These are phyloP conservation scores for Backusella morwellensis DNA, from an alignment of 192 early-diverging fungal species.

Conservation along the genomic window DNA sequence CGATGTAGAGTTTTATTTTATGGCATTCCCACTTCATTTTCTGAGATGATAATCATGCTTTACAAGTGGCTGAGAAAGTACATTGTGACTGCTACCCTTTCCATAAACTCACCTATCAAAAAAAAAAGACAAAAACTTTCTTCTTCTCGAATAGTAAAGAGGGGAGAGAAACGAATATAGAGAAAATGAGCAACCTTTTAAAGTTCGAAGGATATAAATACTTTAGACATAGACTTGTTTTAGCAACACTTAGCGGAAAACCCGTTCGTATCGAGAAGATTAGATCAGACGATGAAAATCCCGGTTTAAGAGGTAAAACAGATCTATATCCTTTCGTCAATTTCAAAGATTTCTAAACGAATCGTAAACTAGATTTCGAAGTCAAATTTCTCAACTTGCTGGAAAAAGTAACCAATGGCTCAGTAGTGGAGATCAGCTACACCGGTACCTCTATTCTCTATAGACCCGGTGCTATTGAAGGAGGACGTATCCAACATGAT, in stretches of 20 bases:
- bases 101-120: not conserved
- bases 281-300: slow-evolving; percentile 79
- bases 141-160: not conserved
- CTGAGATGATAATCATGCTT: not conserved
- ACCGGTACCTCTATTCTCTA: slow-evolving; percentile 87
- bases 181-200: slow-evolving; percentile 39
- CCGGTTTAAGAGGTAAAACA: slow-evolving; percentile 74
- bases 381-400: slow-evolving; percentile 85
- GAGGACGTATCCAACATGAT: slow-evolving; percentile 84
- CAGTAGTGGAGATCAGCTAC: slow-evolving; percentile 89
- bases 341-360: not conserved
- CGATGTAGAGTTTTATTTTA: not conserved
- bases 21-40: not conserved
- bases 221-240: slow-evolving; percentile 85
- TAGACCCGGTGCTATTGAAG: slow-evolving; percentile 86
- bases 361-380: slow-evolving; percentile 75
- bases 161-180: not conserved
- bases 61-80: not conserved
- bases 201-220: slow-evolving; percentile 83
- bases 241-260: slow-evolving; percentile 82
- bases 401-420: slow-evolving; percentile 93
- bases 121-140: not conserved
- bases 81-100: not conserved
- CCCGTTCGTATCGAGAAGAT: slow-evolving; percentile 89
- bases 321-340: not conserved